A percentile compares a stretch with the other conserved stretches of the same genome.
Evolutionary conservation across 306 rosid genomes (phyloP).

Genomic region (Canavalia ensiformis): DNA sequence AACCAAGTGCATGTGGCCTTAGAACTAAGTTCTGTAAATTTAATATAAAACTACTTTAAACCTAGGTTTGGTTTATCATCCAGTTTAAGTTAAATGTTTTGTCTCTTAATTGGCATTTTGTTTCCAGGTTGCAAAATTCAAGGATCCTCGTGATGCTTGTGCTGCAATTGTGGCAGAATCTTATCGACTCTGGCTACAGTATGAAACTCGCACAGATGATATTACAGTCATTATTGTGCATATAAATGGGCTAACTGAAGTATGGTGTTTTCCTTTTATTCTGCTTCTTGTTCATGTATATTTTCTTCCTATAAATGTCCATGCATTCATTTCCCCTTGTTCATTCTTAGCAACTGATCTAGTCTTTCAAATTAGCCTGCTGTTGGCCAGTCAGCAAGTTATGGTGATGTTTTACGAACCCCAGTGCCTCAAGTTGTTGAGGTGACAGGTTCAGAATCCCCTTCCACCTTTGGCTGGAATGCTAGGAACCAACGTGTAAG

Average conservation of each 20-base stretch:
- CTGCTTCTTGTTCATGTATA: constrained; percentile 19
- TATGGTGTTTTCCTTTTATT: constrained; percentile 52
- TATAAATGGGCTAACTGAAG: constrained; percentile 80
- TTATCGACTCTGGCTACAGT: constrained; percentile 97
- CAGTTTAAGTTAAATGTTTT: constrained; percentile 28
- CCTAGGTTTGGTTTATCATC: constrained; percentile 30
- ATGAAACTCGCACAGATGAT: constrained; percentile 99
- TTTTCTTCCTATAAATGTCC: constrained; percentile 20
- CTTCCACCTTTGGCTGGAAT: constrained; percentile 79
- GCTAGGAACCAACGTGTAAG: constrained; percentile 78
- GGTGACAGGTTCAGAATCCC: constrained; percentile 95
- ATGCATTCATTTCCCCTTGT: constrained; percentile 12
- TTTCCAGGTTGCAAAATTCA: constrained; percentile 83
- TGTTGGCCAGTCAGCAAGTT: constrained; percentile 65
- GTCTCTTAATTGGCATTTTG: constrained; percentile 39
- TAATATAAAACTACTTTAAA: constrained; percentile 5
- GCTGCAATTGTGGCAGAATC: constrained; percentile 98
- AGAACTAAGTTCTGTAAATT: constrained; percentile 41
- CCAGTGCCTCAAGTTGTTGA: constrained; percentile 87
- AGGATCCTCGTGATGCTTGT: constrained; percentile 99
- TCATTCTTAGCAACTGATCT: constrained; percentile 43
- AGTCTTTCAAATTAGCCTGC: constrained; percentile 58
- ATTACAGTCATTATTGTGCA: constrained; percentile 97
- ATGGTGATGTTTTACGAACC: constrained; percentile 53
- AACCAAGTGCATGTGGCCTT: background rate